These are phyloP conservation scores for Pinus tabuliformis DNA, from an alignment of 75 land plant genomes.

Conservation along the genomic window DNA sequence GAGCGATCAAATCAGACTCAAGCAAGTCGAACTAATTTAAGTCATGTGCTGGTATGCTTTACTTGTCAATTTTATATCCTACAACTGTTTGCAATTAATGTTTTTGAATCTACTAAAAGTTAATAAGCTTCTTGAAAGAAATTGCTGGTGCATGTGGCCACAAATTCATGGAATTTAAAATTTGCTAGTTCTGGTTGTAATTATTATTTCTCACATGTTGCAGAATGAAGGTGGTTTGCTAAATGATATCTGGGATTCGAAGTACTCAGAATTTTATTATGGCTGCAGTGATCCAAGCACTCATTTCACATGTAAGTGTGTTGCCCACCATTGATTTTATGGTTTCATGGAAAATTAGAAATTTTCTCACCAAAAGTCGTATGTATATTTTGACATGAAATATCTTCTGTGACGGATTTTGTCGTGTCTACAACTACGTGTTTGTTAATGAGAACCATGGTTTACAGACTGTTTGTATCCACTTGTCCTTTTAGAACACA, in stretches of 20 bases:
- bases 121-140: background rate
- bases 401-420: background rate
- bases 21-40: background rate
- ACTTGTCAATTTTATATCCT: background rate
- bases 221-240: constrained; percentile 16
- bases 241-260: constrained; percentile 69
- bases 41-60: background rate
- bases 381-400: background rate
- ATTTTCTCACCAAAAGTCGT: background rate
- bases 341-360: background rate
- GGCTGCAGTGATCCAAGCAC: constrained; percentile 66
- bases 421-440: background rate
- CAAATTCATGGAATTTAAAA: background rate
- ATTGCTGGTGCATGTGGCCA: background rate
- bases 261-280: constrained; percentile 35
- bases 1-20: background rate
- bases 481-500: too few species aligned
- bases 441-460: too few species aligned
- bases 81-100: background rate
- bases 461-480: too few species aligned
- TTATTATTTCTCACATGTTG: constrained; percentile 1
- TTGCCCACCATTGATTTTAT: background rate
- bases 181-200: background rate
- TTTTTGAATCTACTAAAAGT: background rate
- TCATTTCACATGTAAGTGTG: constrained; percentile 56